These are phyloP conservation scores for Solanum commersonii DNA, from an alignment of 257 asterid genomes.

Conservation along the genomic window DNA sequence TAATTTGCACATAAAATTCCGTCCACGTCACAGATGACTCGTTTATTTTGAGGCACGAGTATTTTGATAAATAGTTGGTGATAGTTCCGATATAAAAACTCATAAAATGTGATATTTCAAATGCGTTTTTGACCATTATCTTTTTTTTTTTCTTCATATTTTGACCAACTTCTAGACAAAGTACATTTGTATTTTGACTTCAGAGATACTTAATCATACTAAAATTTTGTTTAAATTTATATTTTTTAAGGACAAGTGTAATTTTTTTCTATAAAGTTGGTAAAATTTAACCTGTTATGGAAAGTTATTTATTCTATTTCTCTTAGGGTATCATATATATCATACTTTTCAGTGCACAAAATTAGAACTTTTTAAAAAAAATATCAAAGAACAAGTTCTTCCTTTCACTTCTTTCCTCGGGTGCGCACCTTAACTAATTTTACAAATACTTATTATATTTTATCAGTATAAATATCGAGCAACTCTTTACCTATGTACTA, in stretches of 20 bases:
- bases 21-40: neutral
- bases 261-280: too few species aligned
- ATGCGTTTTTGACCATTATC: neutral
- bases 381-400: neutral
- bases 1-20: neutral
- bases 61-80: neutral
- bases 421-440: neutral
- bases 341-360: neutral
- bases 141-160: too few species aligned
- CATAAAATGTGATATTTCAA: neutral
- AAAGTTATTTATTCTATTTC: too few species aligned
- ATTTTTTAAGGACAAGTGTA: neutral
- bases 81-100: too few species aligned
- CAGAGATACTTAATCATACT: too few species aligned
- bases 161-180: too few species aligned
- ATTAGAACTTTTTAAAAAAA: too few species aligned
- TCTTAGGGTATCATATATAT: too few species aligned
- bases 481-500: neutral
- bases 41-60: neutral
- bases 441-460: neutral
- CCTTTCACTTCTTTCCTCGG: neutral
- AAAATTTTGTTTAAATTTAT: too few species aligned
- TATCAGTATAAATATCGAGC: neutral
- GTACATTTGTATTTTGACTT: neutral
- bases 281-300: neutral